Base-by-base conservation (phyloP, 2,329 filamentous ascomycete genomes). In the Myriosclerotinia duriaeana region DNA sequence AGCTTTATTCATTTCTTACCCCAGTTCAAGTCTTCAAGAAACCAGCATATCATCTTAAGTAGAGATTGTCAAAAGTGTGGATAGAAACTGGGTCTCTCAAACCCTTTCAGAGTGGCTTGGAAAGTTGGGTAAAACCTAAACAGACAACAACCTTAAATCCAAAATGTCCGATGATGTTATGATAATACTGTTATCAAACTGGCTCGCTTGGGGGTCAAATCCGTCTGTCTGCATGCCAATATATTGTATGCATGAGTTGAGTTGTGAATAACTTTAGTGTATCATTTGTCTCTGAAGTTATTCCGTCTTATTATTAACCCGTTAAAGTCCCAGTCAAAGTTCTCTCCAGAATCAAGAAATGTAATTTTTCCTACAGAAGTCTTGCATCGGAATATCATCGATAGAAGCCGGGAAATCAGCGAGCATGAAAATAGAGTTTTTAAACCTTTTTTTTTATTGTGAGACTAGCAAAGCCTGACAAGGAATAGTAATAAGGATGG, bases 121-220 rank as follows among this genome's bases (percentile, higher is more conserved):
- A n/a, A n/a, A n/a, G n/a, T n/a, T n/a, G 12, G 38, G 9, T 9
- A 26, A 48, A 50, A 36, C 26, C 30, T 34, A 22, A 34, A 48
- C 3, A 59, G 30, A 15, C 0, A 46, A 38, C 44, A 48, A 59
- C 56, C 56, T 59, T 50, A 50, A 60, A 48, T 60, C 2, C 42
- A 50, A 60, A 60, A 60, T 60, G 56, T 15, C 44, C 44, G 56
- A 50, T 60, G 56, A 50, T 44, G 56, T 50, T 26, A 9, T 59
- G 20, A 26, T 26, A 59, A n/a, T 17, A 3, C 34, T n/a, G 40
- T 44, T 38, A 48, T 22, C 44, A 20, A 50, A 50, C 36, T 60
- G 56, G n/a, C 42, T 60, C 42, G 30, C 56, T 38, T 36, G 5
- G 30, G 44, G 22, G 42, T 26, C 26, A 2, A 26, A 26, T 26